Conservation (phyloP, 2,329 filamentous ascomycete genomes). For the Metarhizium robertsii region DNA sequence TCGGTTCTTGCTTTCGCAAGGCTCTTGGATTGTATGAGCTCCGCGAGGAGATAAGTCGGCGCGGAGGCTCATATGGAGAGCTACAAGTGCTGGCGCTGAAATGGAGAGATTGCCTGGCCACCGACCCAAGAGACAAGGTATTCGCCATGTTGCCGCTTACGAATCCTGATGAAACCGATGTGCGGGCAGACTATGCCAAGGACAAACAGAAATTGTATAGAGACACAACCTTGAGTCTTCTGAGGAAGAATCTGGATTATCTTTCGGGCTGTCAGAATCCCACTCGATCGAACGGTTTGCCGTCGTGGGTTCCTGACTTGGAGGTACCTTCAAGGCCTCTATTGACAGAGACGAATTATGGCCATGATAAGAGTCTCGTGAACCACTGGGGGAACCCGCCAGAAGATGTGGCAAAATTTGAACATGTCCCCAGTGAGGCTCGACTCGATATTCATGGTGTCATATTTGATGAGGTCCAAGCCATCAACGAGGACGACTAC, state of each 20-base stretch:
- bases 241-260: neutral
- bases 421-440: too few relatives aligned
- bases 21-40: too few relatives aligned
- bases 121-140: neutral
- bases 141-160: neutral
- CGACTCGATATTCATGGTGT: too few relatives aligned
- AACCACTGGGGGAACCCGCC: neutral
- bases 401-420: too few relatives aligned
- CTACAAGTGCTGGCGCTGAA: too few relatives aligned
- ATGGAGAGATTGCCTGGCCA: too few relatives aligned
- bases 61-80: too few relatives aligned
- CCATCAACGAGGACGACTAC: neutral
- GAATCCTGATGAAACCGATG: neutral
- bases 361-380: neutral
- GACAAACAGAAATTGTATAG: neutral
- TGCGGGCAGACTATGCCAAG: neutral
- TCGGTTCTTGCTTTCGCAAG: too few relatives aligned
- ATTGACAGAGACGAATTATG: neutral
- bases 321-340: neutral
- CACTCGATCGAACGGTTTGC: neutral
- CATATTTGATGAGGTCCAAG: neutral
- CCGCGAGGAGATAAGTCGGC: too few relatives aligned
- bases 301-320: neutral
- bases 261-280: neutral
- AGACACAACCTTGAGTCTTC: neutral